A percentile compares a stretch with the other conserved stretches of the same genome.
These are phyloP conservation scores for Suhomyces sp. DNA, from an alignment of 805 yeast genomes.

Conservation along the genomic window DNA sequence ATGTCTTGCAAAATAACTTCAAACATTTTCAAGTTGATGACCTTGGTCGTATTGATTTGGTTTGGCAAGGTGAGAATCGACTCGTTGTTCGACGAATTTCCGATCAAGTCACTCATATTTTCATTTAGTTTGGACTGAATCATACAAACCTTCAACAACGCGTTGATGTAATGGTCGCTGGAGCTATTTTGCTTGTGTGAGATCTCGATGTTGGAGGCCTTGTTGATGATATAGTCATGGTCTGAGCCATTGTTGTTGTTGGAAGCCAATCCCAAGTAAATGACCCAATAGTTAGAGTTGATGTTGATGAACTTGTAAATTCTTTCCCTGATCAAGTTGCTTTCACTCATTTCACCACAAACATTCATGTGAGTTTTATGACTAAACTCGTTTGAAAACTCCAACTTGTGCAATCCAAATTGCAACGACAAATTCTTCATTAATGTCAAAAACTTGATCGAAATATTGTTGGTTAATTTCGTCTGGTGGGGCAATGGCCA, in stretches of 20 bases:
- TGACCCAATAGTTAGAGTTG: slow-evolving; percentile 44
- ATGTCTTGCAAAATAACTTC: slow-evolving; percentile 38
- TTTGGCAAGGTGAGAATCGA: slow-evolving; percentile 12
- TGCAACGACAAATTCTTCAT: slow-evolving; percentile 41
- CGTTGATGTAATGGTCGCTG: slow-evolving; percentile 22
- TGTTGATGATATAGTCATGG: slow-evolving; percentile 38
- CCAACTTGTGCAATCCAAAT: slow-evolving; percentile 41
- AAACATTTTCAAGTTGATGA: slow-evolving; percentile 42
- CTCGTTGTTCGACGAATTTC: slow-evolving; percentile 13
- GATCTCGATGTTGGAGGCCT: slow-evolving; percentile 28
- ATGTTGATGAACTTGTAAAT: slow-evolving; percentile 42
- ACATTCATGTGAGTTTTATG: slow-evolving; percentile 26
- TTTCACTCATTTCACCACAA: slow-evolving; percentile 26
- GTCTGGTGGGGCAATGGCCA: slow-evolving; percentile 41
- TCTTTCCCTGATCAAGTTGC: slow-evolving; percentile 37
- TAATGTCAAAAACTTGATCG: slow-evolving; percentile 36
- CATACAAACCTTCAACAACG: slow-evolving; percentile 28
- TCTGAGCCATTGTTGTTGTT: slow-evolving; percentile 21
- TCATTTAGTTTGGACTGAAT: slow-evolving; percentile 41
- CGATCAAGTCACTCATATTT: slow-evolving; percentile 31
- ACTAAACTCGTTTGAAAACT: slow-evolving; percentile 41
- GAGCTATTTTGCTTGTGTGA: slow-evolving; percentile 6
- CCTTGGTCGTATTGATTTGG: slow-evolving; percentile 24
- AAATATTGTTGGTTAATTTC: slow-evolving; percentile 28
- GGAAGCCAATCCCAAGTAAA: slow-evolving; percentile 35